Evolutionary conservation across 371 early-diverging fungal species (phyloP), one percentile per base, ranked within the genome.

Genomic region (Mucor lusitanicus): DNA sequence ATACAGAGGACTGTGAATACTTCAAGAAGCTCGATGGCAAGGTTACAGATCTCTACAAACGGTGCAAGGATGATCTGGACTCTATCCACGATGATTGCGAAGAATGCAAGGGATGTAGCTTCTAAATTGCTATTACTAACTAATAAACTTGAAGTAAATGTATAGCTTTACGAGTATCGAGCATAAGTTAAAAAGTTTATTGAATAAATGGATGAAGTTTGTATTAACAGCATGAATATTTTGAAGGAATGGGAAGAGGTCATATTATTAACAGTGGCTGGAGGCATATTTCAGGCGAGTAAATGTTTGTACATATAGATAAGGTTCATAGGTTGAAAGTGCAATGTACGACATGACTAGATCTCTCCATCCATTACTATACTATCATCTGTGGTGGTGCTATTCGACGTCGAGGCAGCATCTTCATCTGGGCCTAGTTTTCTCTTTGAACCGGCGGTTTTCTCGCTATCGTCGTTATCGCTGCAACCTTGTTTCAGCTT

Each of bases 1-100:
- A 67, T 61, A 67, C 67, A 13, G 67, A 67, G 60, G 67, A 67
- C 8, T 55, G 67, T 17, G 67, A 67, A 61, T 61, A 42, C 19
- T 67, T 67, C 13, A 67, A 67, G 13, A 60, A 61, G 12, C n/a
- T 53, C 12, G 50, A 54, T 2, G 61, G 55, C 19, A 21, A 35
- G 3, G 9, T 55, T 9, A 53, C 61, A 15, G 61, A 67, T 67
- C 25, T 55, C 17, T 67, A 40, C 11, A 67, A 67, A 15, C 28
- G 30, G 6, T 67, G 61, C 44, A 61, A 32, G 42, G 67, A 67
- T 61, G 28, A 42, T 2, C 27, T 67, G 3, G 67, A 67, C 13
- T 61, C 67, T n/a, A 50, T 67, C 6, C 19, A 32, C 13, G 67
- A 67, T 56, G 67, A 67, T 27, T 67, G 67, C 56, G 67, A 67